Evolutionary conservation across 495 filamentous ascomycete species (phyloP).

Genomic region (Tuber magnatum): DNA sequence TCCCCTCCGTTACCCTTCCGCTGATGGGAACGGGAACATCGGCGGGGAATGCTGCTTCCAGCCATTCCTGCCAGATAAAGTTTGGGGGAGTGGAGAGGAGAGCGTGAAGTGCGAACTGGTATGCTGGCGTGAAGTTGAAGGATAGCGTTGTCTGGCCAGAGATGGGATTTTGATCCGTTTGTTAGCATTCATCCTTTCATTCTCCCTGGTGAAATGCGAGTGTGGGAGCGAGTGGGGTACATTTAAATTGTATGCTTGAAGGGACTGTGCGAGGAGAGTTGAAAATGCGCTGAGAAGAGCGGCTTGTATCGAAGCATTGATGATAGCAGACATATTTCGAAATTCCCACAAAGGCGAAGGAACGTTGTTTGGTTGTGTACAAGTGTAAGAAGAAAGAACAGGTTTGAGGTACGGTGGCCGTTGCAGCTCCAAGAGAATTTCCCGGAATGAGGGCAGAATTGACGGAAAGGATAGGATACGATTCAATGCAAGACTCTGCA

Average conservation of each 20-base stretch:
- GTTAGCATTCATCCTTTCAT: conserved; percentile 9
- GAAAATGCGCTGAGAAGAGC: conserved; percentile 64
- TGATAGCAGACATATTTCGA: conserved; percentile 48
- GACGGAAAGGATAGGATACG: background rate
- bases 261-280: conserved; percentile 72
- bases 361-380: no score
- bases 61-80: conserved; percentile 66
- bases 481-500: background rate
- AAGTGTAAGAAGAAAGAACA: background rate
- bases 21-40: conserved; percentile 42
- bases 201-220: background rate
- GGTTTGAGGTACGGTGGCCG: background rate
- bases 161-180: conserved; percentile 18
- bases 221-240: conserved; percentile 44
- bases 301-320: conserved; percentile 62
- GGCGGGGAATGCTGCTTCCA: conserved; percentile 32
- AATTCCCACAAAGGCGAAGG: background rate
- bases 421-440: background rate
- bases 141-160: conserved; percentile 47
- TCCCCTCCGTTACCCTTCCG: conserved; percentile 20
- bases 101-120: conserved; percentile 73
- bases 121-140: conserved; percentile 57
- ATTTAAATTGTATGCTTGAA: conserved; percentile 59
- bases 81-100: conserved; percentile 75
- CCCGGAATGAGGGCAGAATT: background rate